Conservation (phyloP, 2,329 filamentous ascomycete genomes). For the Aurifilum marmelostoma region DNA sequence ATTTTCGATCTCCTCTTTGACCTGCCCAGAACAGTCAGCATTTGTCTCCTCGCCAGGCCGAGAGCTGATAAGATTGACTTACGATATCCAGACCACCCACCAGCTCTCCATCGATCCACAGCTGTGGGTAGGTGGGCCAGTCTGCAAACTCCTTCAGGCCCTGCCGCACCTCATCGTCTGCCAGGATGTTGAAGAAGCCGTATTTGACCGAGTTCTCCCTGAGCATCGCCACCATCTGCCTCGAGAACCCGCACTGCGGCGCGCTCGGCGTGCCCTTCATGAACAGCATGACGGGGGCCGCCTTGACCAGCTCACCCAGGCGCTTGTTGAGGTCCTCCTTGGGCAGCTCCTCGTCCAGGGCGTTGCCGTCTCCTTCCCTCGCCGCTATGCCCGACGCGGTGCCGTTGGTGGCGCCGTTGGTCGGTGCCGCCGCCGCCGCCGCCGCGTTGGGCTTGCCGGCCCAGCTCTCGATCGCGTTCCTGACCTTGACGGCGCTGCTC, state of each 20-base stretch:
- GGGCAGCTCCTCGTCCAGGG: slow-evolving; percentile 37
- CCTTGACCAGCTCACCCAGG: slow-evolving; percentile 84
- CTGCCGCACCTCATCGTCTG: slow-evolving; percentile 95
- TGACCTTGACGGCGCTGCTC: slow-evolving; percentile 84
- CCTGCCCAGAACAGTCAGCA: slow-evolving; percentile 52
- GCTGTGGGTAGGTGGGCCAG: slow-evolving; percentile 96
- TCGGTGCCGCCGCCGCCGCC: slow-evolving; percentile 42
- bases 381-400: slow-evolving; percentile 37
- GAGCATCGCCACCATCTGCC: slow-evolving; percentile 84
- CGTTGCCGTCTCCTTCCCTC: slow-evolving; percentile 53
- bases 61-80: slow-evolving; percentile 44
- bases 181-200: slow-evolving; percentile 98
- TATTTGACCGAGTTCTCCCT: slow-evolving; percentile 92
- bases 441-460: slow-evolving; percentile 53
- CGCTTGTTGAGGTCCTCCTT: slow-evolving; percentile 87
- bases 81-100: slow-evolving; percentile 96
- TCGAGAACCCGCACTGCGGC: slow-evolving; percentile 94
- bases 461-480: slow-evolving; percentile 82
- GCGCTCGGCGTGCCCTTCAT: slow-evolving; percentile 99
- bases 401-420: slow-evolving; percentile 39
- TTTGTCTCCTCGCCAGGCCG: background rate
- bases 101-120: slow-evolving; percentile 89
- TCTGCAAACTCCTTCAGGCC: slow-evolving; percentile 97
- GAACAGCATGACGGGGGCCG: slow-evolving; percentile 97
- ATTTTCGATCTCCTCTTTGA: slow-evolving; percentile 90